Conservation (phyloP, 371 early-diverging fungal genomes). For the Apophysomyces variabilis region DNA sequence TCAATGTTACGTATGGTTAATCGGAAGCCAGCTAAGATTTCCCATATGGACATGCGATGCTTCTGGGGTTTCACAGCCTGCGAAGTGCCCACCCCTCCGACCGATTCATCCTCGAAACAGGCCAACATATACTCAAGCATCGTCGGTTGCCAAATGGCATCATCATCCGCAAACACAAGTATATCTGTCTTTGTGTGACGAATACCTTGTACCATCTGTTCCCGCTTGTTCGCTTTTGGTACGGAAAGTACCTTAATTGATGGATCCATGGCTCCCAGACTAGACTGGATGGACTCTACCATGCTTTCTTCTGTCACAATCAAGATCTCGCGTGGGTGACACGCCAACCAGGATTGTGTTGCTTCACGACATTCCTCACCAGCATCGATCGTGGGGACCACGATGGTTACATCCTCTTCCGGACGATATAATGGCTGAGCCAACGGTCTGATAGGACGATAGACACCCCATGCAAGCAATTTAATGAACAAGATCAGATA, state of each 20-base stretch:
- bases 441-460: constrained; percentile 56
- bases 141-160: constrained; percentile 71
- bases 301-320: constrained; percentile 65
- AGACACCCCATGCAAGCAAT: constrained; percentile 58
- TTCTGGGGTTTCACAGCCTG: constrained; percentile 62
- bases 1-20: constrained; percentile 78
- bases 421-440: constrained; percentile 56
- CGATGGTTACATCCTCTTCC: constrained; percentile 71
- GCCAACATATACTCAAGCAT: constrained; percentile 71
- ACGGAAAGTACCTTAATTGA: constrained; percentile 57
- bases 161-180: constrained; percentile 78
- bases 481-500: constrained; percentile 75
- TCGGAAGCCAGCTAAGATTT: constrained; percentile 74
- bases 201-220: constrained; percentile 76
- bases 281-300: constrained; percentile 51
- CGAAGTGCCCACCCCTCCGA: constrained; percentile 81
- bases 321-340: constrained; percentile 68
- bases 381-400: constrained; percentile 80
- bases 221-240: constrained; percentile 67
- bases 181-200: constrained; percentile 69
- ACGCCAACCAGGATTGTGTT: constrained; percentile 67
- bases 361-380: constrained; percentile 77
- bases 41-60: constrained; percentile 71
- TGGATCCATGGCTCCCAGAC: constrained; percentile 52
- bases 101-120: constrained; percentile 73